phyloP scores from a whole-genome alignment of 192 early-diverging fungal genomes.

The Phycomyces nitens region DNA sequence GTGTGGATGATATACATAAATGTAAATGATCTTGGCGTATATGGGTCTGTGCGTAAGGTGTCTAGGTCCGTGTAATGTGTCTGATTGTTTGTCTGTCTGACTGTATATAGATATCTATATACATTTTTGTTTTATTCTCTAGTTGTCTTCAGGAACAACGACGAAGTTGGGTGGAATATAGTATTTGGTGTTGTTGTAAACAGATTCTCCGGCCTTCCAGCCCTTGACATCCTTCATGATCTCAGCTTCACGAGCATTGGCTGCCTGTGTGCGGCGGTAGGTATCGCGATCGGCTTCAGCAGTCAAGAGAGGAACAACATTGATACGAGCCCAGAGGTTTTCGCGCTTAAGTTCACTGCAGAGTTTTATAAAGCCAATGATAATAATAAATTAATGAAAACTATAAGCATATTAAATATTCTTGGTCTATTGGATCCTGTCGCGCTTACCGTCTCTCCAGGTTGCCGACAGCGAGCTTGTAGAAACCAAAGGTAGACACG shows the following conservation, averaged over 20 bases:
- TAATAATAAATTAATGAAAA: background rate
- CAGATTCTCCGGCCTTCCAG: conserved; percentile 77
- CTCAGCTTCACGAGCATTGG: conserved; percentile 68
- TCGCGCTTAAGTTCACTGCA: conserved; percentile 86
- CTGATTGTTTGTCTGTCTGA: too few species aligned
- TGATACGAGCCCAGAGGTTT: conserved; percentile 89
- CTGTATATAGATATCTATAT: too few species aligned
- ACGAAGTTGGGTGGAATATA: conserved; percentile 69
- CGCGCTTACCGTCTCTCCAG: conserved; percentile 63
- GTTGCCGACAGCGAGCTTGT: conserved; percentile 62
- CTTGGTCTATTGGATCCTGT: too few species aligned
- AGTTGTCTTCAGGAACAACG: conserved; percentile 58
- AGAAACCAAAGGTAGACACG: conserved; percentile 82
- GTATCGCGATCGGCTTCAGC: conserved; percentile 92
- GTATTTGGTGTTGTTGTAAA: conserved; percentile 88
- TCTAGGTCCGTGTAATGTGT: too few species aligned
- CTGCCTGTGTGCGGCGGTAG: conserved; percentile 75
- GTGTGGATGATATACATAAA: too few species aligned
- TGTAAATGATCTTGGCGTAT: too few species aligned
- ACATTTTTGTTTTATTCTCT: conserved; percentile 11
- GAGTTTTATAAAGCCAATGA: background rate
- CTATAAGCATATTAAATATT: background rate
- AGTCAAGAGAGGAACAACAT: conserved; percentile 86
- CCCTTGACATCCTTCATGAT: conserved; percentile 85
- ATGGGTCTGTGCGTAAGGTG: too few species aligned